These are phyloP conservation scores for Chrysochromulina parva DNA, from an alignment of 78 protist genomes.

Conservation along the genomic window DNA sequence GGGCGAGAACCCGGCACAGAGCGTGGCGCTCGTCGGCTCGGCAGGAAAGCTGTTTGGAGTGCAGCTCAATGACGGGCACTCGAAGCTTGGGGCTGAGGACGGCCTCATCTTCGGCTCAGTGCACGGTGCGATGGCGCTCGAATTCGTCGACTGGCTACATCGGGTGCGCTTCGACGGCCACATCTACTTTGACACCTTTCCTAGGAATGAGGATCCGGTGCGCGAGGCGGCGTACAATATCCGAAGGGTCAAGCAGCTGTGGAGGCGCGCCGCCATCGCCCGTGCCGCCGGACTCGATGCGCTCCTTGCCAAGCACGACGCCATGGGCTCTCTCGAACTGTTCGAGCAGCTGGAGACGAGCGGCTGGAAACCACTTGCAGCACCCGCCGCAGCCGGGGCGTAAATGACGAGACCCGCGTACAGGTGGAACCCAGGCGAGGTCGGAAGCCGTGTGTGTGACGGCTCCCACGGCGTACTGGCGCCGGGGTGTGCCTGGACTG, in stretches of 20 bases:
- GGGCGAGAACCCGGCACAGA: slow-evolving; percentile 45
- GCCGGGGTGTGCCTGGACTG: too few species aligned
- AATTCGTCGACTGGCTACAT: slow-evolving; percentile 26
- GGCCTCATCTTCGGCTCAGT: slow-evolving; percentile 32
- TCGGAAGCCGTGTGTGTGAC: too few species aligned
- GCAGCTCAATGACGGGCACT: slow-evolving; percentile 34
- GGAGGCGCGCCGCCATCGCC: background rate
- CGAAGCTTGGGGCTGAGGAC: slow-evolving; percentile 35
- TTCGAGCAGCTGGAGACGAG: background rate
- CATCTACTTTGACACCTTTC: slow-evolving; percentile 36
- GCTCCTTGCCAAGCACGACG: background rate
- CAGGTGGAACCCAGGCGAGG: too few species aligned
- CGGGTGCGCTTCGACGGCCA: background rate
- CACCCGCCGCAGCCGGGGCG: too few species aligned
- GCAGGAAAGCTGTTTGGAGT: slow-evolving; percentile 26
- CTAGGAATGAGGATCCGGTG: slow-evolving; percentile 29
- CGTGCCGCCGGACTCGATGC: background rate
- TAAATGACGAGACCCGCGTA: too few species aligned
- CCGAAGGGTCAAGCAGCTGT: background rate
- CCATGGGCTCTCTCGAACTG: slow-evolving; percentile 20
- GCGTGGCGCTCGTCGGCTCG: slow-evolving; percentile 20
- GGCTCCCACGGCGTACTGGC: too few species aligned
- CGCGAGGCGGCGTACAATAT: slow-evolving; percentile 40
- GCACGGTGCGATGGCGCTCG: slow-evolving; percentile 5
- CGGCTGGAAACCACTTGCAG: too few species aligned